Evolutionary conservation across 192 early-diverging fungal genomes (phyloP).

Genomic region (Spinellus fusiger): DNA sequence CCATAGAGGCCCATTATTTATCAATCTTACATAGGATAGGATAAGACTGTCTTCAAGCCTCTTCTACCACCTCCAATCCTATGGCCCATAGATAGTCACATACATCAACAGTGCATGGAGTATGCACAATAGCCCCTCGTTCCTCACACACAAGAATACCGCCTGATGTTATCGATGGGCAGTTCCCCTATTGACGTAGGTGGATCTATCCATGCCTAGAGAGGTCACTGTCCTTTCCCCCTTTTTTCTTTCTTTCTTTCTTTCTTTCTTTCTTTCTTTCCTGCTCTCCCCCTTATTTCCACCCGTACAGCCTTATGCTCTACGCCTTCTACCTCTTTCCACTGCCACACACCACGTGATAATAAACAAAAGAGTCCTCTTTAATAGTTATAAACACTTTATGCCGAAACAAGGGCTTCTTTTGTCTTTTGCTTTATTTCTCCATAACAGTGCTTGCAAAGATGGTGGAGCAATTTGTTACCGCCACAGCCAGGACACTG

Average conservation of each 20-base stretch:
- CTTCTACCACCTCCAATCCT: too few relatives aligned
- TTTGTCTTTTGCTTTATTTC: constrained; percentile 48
- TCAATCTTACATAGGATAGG: too few relatives aligned
- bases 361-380: background rate
- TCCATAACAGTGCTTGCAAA: constrained; percentile 70
- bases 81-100: too few relatives aligned
- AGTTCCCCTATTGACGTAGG: too few relatives aligned
- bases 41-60: too few relatives aligned
- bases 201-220: too few relatives aligned
- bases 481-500: constrained; percentile 75
- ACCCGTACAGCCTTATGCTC: background rate
- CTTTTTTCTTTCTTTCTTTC: background rate
- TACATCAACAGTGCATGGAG: too few relatives aligned
- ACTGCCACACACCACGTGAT: background rate
- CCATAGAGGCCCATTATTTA: too few relatives aligned
- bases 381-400: background rate
- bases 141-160: too few relatives aligned
- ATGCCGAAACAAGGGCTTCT: background rate
- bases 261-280: background rate
- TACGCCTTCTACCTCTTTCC: background rate
- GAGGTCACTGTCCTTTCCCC: background rate
- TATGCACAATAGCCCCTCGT: too few relatives aligned
- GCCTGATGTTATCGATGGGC: too few relatives aligned
- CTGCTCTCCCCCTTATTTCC: background rate
- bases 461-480: constrained; percentile 66